Percentiles rank a stretch among this genome's conserved stretches.
phyloP scores from a whole-genome alignment of 352 stramenopile species.

The Phytophthora rubi region DNA sequence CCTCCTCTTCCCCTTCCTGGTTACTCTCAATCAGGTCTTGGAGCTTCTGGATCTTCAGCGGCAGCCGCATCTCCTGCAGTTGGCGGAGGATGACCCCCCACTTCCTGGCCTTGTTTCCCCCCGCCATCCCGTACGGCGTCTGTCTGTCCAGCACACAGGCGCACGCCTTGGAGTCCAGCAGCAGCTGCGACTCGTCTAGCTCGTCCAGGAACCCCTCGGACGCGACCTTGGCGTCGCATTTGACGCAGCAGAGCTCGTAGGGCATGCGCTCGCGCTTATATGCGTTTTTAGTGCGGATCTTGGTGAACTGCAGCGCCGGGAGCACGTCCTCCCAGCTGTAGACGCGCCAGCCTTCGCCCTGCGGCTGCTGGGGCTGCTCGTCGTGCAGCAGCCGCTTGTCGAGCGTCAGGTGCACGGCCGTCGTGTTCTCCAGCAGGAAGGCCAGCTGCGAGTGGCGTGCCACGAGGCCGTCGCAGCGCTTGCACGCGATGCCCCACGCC shows the following conservation, averaged over 20 bases:
- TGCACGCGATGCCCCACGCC: slow-evolving; percentile 43
- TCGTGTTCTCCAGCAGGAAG: slow-evolving; percentile 61
- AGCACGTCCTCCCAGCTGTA: slow-evolving; percentile 35
- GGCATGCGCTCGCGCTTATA: slow-evolving; percentile 46
- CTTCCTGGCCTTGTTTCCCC: slow-evolving; percentile 24
- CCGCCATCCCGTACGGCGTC: slow-evolving; percentile 12
- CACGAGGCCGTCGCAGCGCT: slow-evolving; percentile 34
- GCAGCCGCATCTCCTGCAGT: slow-evolving; percentile 37
- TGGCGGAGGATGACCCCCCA: slow-evolving; percentile 47
- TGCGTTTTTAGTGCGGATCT: slow-evolving; percentile 49
- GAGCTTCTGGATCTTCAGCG: slow-evolving; percentile 32
- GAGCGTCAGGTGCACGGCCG: slow-evolving; percentile 54
- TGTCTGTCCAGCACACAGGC: slow-evolving; percentile 35
- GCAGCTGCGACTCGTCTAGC: slow-evolving; percentile 42
- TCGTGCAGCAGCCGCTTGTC: slow-evolving; percentile 44
- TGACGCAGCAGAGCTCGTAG: slow-evolving; percentile 60
- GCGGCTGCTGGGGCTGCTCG: slow-evolving; percentile 30
- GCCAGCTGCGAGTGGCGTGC: slow-evolving; percentile 48
- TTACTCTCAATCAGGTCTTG: slow-evolving; percentile 19
- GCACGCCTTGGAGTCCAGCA: slow-evolving; percentile 64
- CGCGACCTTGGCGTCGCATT: slow-evolving; percentile 57
- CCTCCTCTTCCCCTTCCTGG: neutral
- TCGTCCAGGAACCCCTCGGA: slow-evolving; percentile 48
- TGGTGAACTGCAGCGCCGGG: slow-evolving; percentile 51
- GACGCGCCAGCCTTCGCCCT: slow-evolving; percentile 39